phyloP scores from a whole-genome alignment of 352 stramenopile species.

The Phytopythium litorale region DNA sequence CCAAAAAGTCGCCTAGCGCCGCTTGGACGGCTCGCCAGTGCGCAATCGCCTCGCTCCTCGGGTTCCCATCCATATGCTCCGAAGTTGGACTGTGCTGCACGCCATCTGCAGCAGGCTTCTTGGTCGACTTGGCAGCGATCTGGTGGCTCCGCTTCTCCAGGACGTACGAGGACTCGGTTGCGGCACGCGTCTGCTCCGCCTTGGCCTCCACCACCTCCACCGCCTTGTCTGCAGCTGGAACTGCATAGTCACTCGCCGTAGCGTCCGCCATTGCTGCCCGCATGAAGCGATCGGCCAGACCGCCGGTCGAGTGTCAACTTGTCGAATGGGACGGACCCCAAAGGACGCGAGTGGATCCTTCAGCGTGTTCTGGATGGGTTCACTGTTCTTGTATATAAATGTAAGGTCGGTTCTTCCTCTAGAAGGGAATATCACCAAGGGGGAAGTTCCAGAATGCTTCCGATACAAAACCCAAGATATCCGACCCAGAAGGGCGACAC shows the following conservation, averaged over 20 bases:
- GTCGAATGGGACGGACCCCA: too few relatives aligned
- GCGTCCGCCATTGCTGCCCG: not conserved
- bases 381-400: conserved; percentile 1
- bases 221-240: not conserved
- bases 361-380: not conserved
- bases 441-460: not conserved
- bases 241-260: too few relatives aligned
- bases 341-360: too few relatives aligned
- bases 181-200: conserved; percentile 5
- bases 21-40: conserved; percentile 3
- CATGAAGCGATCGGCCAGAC: not conserved
- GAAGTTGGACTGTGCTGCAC: too few relatives aligned
- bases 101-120: not conserved
- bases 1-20: conserved; percentile 32
- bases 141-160: not conserved
- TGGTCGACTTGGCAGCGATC: not conserved
- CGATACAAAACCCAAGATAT: not conserved
- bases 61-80: not conserved
- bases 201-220: not conserved
- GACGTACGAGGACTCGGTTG: not conserved
- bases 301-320: too few relatives aligned
- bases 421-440: not conserved
- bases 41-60: not conserved
- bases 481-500: not conserved
- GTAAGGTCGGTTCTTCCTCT: not conserved